Conservation (phyloP, 2,329 filamentous ascomycete genomes). For the Fusarium pseudocircinatum region DNA sequence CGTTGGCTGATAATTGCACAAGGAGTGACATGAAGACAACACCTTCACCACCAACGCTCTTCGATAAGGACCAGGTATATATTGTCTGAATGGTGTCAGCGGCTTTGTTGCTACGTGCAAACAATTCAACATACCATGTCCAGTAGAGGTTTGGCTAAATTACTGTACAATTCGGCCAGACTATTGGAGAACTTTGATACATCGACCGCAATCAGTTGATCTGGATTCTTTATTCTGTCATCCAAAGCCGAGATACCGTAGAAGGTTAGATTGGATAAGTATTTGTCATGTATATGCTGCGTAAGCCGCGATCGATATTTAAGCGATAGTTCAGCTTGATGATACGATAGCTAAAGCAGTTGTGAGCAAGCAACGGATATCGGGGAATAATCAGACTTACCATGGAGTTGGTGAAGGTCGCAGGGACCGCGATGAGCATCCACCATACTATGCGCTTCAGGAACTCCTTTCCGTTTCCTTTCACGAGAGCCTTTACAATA, state of each 20-base stretch:
- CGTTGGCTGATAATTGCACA: constrained; percentile 89
- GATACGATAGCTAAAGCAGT: constrained; percentile 81
- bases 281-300: constrained; percentile 94
- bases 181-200: constrained; percentile 97
- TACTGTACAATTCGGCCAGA: constrained; percentile 93
- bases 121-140: constrained; percentile 74
- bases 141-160: constrained; percentile 90
- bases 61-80: constrained; percentile 93
- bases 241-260: constrained; percentile 96
- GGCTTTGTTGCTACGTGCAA: neutral
- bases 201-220: constrained; percentile 96
- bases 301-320: constrained; percentile 94
- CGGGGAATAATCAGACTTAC: constrained; percentile 57
- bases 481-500: constrained; percentile 90
- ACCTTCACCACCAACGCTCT: constrained; percentile 95
- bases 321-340: constrained; percentile 92
- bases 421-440: constrained; percentile 96
- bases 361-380: constrained; percentile 9
- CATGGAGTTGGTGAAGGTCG: constrained; percentile 99
- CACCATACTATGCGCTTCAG: constrained; percentile 91
- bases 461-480: constrained; percentile 91
- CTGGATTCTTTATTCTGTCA: constrained; percentile 97
- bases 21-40: constrained; percentile 95
- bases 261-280: constrained; percentile 97
- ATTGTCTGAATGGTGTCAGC: constrained; percentile 67